Evolutionary conservation across 805 yeast genomes (phyloP).

Genomic region (Yamadazyma sp.): DNA sequence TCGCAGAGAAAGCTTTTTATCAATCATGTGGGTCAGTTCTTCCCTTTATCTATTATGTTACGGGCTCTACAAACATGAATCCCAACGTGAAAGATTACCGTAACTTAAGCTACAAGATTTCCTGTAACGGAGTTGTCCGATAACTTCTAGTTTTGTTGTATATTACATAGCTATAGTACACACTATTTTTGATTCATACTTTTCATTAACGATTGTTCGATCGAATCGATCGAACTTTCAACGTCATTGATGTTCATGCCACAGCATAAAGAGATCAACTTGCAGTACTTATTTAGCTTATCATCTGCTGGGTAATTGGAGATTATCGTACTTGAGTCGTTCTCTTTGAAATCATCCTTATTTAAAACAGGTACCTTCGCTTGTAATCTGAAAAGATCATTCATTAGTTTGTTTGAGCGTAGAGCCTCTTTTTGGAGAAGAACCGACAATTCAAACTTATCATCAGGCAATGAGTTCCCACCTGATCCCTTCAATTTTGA

Average conservation of each 20-base stretch:
- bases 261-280: slow-evolving; percentile 41
- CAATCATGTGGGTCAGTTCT: too few species aligned
- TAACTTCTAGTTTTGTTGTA: too few species aligned
- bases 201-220: slow-evolving; percentile 38
- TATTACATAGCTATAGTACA: slow-evolving; percentile 11
- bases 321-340: slow-evolving; percentile 18
- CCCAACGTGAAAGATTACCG: too few species aligned
- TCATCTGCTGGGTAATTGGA: slow-evolving; percentile 31
- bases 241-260: slow-evolving; percentile 43
- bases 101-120: too few species aligned
- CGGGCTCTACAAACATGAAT: too few species aligned
- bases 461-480: background rate
- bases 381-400: slow-evolving; percentile 9
- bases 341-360: slow-evolving; percentile 17
- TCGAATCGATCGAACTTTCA: slow-evolving; percentile 41
- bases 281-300: slow-evolving; percentile 39
- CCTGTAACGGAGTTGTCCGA: too few species aligned
- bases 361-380: slow-evolving; percentile 14
- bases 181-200: slow-evolving; percentile 13
- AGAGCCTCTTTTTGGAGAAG: slow-evolving; percentile 29
- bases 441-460: slow-evolving; percentile 21
- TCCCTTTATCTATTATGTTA: too few species aligned
- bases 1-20: too few species aligned
- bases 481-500: slow-evolving; percentile 2
- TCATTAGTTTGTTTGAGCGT: slow-evolving; percentile 6